Evolutionary conservation across 345 rosid species (phyloP).

Genomic region (Limnanthes douglasii): DNA sequence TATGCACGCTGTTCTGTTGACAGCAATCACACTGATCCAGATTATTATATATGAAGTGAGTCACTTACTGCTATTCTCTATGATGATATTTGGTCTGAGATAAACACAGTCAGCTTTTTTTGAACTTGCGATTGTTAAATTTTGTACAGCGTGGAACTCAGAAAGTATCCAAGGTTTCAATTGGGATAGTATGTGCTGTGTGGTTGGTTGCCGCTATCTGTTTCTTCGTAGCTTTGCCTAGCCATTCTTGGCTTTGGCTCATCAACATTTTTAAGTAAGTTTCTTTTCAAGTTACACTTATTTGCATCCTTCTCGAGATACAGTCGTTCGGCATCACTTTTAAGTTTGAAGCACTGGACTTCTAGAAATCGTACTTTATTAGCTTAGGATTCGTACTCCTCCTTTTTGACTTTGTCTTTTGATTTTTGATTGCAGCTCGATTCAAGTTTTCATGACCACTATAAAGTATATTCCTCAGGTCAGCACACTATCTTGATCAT

Average conservation of each 20-base stretch:
- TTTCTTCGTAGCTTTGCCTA: slow-evolving; percentile 61
- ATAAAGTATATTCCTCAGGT: slow-evolving; percentile 93
- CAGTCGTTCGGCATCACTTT: too few species aligned
- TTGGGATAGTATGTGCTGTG: slow-evolving; percentile 30
- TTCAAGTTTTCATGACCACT: slow-evolving; percentile 73
- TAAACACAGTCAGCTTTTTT: background rate
- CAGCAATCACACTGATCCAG: slow-evolving; percentile 52
- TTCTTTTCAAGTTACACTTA: too few species aligned
- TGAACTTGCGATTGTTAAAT: slow-evolving; percentile 3
- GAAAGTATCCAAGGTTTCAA: slow-evolving; percentile 49
- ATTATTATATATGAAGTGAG: slow-evolving; percentile 66
- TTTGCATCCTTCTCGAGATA: too few species aligned
- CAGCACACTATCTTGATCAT: slow-evolving; percentile 5
- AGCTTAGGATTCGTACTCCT: too few species aligned
- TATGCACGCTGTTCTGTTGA: slow-evolving; percentile 73
- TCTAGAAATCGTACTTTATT: too few species aligned
- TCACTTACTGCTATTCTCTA: slow-evolving; percentile 1
- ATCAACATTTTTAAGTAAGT: slow-evolving; percentile 68
- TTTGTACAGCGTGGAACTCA: slow-evolving; percentile 65
- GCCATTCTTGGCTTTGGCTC: slow-evolving; percentile 81
- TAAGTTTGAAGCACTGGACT: too few species aligned
- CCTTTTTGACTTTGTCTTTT: background rate
- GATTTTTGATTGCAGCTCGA: slow-evolving; percentile 42
- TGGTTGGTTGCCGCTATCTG: slow-evolving; percentile 56
- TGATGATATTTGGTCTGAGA: background rate